Conservation (phyloP, 345 rosid genomes). For the Citrus maxima region DNA sequence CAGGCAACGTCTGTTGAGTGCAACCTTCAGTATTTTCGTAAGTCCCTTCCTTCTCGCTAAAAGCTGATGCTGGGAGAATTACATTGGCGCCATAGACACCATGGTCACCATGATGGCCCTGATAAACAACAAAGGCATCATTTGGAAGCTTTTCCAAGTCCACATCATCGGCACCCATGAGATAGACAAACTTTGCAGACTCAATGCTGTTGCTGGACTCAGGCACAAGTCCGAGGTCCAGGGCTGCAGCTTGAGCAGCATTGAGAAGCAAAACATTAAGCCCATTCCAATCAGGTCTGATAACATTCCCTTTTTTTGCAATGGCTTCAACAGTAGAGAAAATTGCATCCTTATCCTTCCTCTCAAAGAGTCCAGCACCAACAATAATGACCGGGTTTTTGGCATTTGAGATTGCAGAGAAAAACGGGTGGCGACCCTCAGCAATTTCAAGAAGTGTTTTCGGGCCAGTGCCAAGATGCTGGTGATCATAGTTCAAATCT, state of each 20-base stretch:
- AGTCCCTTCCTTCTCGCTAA: constrained; percentile 92
- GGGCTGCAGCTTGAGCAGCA: constrained; percentile 98
- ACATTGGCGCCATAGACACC: constrained; percentile 88
- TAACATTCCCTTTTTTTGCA: constrained; percentile 62
- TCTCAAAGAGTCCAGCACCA: constrained; percentile 85
- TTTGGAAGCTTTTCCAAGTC: constrained; percentile 72
- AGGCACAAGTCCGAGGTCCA: constrained; percentile 95
- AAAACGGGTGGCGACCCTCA: constrained; percentile 76
- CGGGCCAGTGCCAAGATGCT: constrained; percentile 92
- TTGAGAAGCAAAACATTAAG: constrained; percentile 74
- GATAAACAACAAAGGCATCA: constrained; percentile 93
- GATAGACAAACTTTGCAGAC: constrained; percentile 78
- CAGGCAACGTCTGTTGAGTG: constrained; percentile 83
- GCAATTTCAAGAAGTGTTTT: constrained; percentile 74
- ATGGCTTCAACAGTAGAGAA: constrained; percentile 72
- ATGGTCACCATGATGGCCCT: constrained; percentile 94
- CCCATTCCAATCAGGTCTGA: constrained; percentile 95
- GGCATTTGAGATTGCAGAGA: constrained; percentile 58
- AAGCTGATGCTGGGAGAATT: constrained; percentile 89
- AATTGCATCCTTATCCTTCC: constrained; percentile 75
- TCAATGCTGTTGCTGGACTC: constrained; percentile 62
- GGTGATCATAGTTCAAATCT: constrained; percentile 74
- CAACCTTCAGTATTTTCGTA: constrained; percentile 95
- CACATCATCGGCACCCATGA: constrained; percentile 97
- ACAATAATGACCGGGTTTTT: constrained; percentile 89